Conservation (phyloP, 2,329 filamentous ascomycete genomes). For the Alternaria burnsii region DNA sequence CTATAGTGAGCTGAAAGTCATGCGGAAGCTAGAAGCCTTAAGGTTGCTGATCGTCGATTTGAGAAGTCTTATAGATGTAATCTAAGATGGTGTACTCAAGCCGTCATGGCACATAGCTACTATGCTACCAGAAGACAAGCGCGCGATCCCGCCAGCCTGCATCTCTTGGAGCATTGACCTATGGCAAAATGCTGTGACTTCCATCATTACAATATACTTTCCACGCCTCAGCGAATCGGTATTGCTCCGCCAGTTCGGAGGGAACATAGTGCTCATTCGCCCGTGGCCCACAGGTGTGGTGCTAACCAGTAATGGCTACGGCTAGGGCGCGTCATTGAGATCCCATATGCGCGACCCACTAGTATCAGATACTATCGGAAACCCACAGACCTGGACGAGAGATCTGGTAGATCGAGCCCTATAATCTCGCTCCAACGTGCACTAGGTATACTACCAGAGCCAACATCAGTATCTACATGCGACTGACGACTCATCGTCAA, state of each 20-base stretch:
- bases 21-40: slow-evolving; percentile 4
- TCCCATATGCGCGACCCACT: not conserved
- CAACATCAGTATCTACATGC: not conserved
- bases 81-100: not conserved
- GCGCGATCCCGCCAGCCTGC: not conserved
- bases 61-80: not conserved
- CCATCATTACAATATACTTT: slow-evolving; percentile 5
- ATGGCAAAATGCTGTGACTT: not conserved
- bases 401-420: not conserved
- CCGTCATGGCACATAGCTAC: not conserved
- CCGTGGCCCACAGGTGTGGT: not conserved
- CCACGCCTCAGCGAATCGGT: not conserved
- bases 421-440: slow-evolving; percentile 4
- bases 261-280: not conserved
- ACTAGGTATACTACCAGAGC: not conserved
- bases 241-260: not conserved
- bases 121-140: not conserved
- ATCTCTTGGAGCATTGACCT: not conserved
- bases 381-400: slow-evolving; percentile 2
- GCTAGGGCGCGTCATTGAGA: not conserved
- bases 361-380: slow-evolving; percentile 2
- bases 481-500: not conserved
- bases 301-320: slow-evolving; percentile 1
- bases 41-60: not conserved
- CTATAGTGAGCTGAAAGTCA: not conserved